A percentile compares a stretch with the other conserved stretches of the same genome.
Evolutionary conservation across 2,329 filamentous ascomycete genomes (phyloP).

Genomic region (Colletotrichum sp.): DNA sequence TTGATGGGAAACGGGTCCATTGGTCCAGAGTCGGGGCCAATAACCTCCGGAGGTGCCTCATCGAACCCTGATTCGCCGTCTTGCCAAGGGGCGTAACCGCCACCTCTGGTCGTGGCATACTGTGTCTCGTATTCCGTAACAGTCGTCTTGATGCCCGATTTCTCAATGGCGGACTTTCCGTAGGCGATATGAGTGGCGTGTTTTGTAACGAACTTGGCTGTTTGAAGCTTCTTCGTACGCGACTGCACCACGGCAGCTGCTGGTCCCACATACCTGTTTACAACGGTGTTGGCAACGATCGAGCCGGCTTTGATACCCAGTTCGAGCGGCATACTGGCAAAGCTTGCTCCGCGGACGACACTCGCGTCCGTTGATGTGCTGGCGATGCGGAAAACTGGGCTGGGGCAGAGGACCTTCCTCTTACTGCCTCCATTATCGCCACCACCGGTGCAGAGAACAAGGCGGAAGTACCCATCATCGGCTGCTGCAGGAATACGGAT

Average conservation of each 20-base stretch:
- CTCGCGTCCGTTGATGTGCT: conserved; percentile 67
- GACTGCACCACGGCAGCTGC: conserved; percentile 42
- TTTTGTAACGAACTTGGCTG: background rate
- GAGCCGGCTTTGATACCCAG: conserved; percentile 63
- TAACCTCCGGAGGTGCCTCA: conserved; percentile 37
- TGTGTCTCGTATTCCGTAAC: conserved; percentile 38
- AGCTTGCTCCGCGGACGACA: conserved; percentile 67
- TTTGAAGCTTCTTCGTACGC: conserved; percentile 37
- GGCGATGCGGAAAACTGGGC: conserved; percentile 72
- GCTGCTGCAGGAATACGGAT: conserved; percentile 68
- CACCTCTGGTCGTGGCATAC: conserved; percentile 36
- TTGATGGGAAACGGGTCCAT: conserved; percentile 57
- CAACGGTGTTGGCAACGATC: conserved; percentile 50
- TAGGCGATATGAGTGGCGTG: conserved; percentile 10
- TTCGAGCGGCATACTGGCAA: conserved; percentile 70
- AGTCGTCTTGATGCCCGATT: conserved; percentile 31
- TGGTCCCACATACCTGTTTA: conserved; percentile 44
- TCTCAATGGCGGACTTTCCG: conserved; percentile 30
- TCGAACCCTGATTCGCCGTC: conserved; percentile 28
- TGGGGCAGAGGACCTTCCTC: conserved; percentile 66
- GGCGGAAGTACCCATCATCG: conserved; percentile 70
- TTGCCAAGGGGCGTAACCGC: conserved; percentile 39
- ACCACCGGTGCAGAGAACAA: conserved; percentile 61
- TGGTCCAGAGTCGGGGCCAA: conserved; percentile 58
- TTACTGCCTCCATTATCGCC: conserved; percentile 31